Conservation (phyloP, 2,329 filamentous ascomycete species). For the Mariannaea sp. region DNA sequence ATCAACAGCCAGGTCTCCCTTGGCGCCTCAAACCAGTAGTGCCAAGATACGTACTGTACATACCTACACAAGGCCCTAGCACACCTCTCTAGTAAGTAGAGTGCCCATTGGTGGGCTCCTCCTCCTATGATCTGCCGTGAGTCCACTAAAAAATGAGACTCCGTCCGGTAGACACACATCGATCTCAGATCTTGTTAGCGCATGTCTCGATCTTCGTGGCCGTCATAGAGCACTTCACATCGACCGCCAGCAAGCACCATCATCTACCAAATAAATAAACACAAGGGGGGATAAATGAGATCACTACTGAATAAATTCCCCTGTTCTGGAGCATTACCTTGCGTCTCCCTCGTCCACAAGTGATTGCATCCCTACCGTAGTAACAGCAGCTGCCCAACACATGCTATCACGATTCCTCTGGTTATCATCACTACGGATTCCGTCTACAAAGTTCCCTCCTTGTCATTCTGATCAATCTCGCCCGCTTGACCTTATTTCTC, state of each 20-base stretch:
- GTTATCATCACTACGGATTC: not conserved
- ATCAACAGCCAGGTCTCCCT: too few species aligned
- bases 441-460: not conserved
- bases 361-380: not conserved
- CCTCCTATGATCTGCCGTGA: not conserved
- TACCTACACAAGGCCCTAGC: too few species aligned
- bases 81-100: not conserved
- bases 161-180: too few species aligned
- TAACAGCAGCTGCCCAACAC: not conserved
- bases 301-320: not conserved
- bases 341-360: not conserved
- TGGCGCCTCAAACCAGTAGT: too few species aligned
- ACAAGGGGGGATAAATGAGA: slow-evolving; percentile 11
- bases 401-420: not conserved
- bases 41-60: too few species aligned
- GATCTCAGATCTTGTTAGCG: slow-evolving; percentile 31
- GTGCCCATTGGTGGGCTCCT: not conserved
- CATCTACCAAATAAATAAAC: slow-evolving; percentile 32
- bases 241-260: slow-evolving; percentile 35
- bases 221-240: slow-evolving; percentile 41
- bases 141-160: slow-evolving; percentile 1
- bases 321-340: not conserved
- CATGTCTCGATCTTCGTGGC: slow-evolving; percentile 39
- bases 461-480: not conserved
- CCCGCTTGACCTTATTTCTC: not conserved